Evolutionary conservation across 108 stramenopile species (phyloP).

Genomic region (Skeletonema potamos): DNA sequence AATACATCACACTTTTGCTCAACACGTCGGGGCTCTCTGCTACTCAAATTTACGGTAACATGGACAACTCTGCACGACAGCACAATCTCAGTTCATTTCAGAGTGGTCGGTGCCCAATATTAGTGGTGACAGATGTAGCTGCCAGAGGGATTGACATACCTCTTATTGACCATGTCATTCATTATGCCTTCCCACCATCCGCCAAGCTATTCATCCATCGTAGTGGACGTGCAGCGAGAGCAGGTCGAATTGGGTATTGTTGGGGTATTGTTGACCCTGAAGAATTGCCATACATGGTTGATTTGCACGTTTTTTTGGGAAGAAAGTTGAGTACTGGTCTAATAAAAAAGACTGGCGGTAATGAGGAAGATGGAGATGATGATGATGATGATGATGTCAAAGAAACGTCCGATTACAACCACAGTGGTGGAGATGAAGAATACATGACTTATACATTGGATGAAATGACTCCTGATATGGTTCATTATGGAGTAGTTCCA

Average conservation of each 20-base stretch:
- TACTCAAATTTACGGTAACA: slow-evolving; percentile 93
- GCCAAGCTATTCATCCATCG: slow-evolving; percentile 98
- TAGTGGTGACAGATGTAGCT: slow-evolving; percentile 98
- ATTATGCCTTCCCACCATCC: slow-evolving; percentile 93
- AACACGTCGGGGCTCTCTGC: slow-evolving; percentile 58
- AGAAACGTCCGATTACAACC: slow-evolving; percentile 9
- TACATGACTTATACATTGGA: slow-evolving; percentile 75
- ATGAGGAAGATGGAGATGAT: slow-evolving; percentile 20
- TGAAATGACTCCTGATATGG: slow-evolving; percentile 96
- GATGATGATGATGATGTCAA: slow-evolving; percentile 15
- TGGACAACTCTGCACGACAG: slow-evolving; percentile 93
- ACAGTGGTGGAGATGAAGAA: slow-evolving; percentile 26
- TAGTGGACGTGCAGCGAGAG: slow-evolving; percentile 91
- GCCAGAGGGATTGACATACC: slow-evolving; percentile 98
- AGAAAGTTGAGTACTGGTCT: slow-evolving; percentile 61
- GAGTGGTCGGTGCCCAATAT: slow-evolving; percentile 70
- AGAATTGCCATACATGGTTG: slow-evolving; percentile 97
- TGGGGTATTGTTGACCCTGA: slow-evolving; percentile 95
- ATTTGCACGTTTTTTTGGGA: slow-evolving; percentile 94
- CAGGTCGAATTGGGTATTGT: slow-evolving; percentile 90
- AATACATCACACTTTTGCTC: slow-evolving; percentile 89
- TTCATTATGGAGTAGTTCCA: slow-evolving; percentile 96
- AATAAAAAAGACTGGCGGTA: slow-evolving; percentile 24
- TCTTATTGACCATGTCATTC: slow-evolving; percentile 97
- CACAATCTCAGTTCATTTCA: slow-evolving; percentile 88